Percentiles rank a stretch among this genome's conserved stretches.
phyloP scores from a whole-genome alignment of 306 rosid species.

The Cucurbita pepo region DNA sequence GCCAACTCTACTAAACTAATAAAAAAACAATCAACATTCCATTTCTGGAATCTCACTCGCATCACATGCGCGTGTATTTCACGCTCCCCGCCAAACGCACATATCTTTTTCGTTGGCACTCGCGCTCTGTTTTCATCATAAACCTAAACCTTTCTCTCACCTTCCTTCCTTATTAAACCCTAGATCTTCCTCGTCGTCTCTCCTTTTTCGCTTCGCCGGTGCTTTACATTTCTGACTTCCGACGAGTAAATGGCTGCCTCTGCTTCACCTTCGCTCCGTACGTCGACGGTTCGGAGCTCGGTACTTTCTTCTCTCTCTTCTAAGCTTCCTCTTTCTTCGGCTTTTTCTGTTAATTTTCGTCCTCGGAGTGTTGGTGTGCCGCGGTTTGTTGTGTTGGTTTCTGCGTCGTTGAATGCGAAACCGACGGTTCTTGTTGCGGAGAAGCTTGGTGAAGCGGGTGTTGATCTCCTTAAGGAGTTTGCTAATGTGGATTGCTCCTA shows the following conservation, averaged over 20 bases:
- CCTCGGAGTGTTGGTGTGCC: neutral
- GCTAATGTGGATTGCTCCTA: constrained; percentile 87
- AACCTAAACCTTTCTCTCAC: neutral
- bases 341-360: constrained; percentile 32
- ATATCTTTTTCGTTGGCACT: neutral
- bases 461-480: constrained; percentile 52
- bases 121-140: neutral
- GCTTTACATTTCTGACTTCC: neutral
- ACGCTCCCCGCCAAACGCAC: neutral
- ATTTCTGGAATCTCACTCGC: neutral
- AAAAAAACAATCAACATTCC: neutral
- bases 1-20: neutral
- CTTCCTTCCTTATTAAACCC: neutral
- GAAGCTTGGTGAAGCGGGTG: constrained; percentile 85
- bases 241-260: constrained; percentile 28
- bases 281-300: constrained; percentile 4
- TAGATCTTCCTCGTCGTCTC: neutral
- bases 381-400: constrained; percentile 27
- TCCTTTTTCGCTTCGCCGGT: neutral
- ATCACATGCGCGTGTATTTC: neutral
- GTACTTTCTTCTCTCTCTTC: constrained; percentile 60
- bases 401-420: constrained; percentile 53
- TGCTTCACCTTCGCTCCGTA: constrained; percentile 32
- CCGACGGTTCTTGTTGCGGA: constrained; percentile 90
- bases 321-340: constrained; percentile 29